These are phyloP conservation scores for Emiliania huxleyi DNA, from an alignment of 78 protist genomes.

Conservation along the genomic window DNA sequence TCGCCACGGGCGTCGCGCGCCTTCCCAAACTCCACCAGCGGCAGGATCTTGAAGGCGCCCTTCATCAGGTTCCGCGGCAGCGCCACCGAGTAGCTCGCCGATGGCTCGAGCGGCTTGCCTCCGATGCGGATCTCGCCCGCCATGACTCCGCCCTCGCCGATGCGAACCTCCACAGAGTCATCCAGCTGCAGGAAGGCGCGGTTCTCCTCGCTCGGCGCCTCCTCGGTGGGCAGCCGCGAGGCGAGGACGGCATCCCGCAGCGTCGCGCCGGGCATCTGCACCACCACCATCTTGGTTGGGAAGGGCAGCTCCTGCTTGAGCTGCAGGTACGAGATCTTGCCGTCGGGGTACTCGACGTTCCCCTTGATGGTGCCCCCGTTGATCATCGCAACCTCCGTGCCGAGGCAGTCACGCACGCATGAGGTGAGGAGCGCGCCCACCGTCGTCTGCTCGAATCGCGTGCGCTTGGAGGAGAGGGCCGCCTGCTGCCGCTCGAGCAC, in stretches of 20 bases:
- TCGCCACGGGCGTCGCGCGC: too few species aligned
- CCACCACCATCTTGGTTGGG: constrained; percentile 5
- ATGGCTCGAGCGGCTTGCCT: neutral
- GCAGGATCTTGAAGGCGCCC: neutral
- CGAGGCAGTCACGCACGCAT: neutral
- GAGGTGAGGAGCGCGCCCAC: neutral
- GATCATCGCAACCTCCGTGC: neutral
- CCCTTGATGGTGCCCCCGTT: constrained; percentile 12
- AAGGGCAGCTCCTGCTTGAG: neutral
- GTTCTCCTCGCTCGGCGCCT: neutral
- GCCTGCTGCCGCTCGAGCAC: neutral
- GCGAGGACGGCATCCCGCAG: neutral
- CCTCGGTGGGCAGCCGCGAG: neutral
- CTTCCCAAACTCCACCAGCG: neutral
- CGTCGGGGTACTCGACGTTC: neutral
- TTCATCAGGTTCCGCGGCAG: neutral
- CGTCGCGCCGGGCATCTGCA: neutral
- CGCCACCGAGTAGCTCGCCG: neutral
- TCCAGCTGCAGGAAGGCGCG: neutral
- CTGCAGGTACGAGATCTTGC: neutral
- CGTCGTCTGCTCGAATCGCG: neutral
- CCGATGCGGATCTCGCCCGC: neutral
- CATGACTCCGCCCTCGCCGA: neutral
- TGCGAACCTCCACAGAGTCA: neutral
- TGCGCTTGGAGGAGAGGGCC: neutral